These are phyloP conservation scores for Hyphopichia fennica DNA, from an alignment of 1,139 yeast genomes.

Conservation along the genomic window DNA sequence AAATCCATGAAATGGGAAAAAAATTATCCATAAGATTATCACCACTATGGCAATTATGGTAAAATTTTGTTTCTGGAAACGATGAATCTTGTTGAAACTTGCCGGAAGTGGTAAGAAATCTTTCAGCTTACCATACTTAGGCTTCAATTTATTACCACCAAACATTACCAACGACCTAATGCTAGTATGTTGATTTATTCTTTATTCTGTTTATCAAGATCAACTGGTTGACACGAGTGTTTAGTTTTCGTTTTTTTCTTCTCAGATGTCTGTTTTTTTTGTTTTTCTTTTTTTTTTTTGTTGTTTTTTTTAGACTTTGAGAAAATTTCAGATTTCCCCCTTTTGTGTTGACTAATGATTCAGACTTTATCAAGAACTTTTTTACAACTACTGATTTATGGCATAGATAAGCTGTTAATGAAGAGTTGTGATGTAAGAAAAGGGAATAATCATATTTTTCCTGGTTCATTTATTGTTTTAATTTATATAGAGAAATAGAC, in stretches of 20 bases:
- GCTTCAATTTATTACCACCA: slow-evolving; percentile 21
- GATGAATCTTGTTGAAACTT: slow-evolving; percentile 21
- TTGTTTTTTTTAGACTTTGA: neutral
- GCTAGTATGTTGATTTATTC: neutral
- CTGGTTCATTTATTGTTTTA: neutral
- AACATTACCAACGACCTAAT: slow-evolving; percentile 7
- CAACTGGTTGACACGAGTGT: neutral
- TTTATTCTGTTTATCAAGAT: neutral
- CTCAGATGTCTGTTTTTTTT: neutral
- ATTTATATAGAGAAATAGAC: neutral
- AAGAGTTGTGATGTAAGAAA: no score
- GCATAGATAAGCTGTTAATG: no score
- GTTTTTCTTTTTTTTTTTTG: neutral
- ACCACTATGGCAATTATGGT: slow-evolving; percentile 16
- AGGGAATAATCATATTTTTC: no score
- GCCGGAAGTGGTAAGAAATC: slow-evolving; percentile 37
- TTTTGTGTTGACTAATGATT: no score
- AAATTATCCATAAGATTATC: slow-evolving; percentile 22
- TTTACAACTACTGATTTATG: no score
- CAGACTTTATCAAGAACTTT: no score
- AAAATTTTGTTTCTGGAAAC: slow-evolving; percentile 16
- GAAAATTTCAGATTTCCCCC: no score
- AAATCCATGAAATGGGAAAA: slow-evolving; percentile 21
- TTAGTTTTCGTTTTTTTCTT: neutral
- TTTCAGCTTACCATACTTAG: slow-evolving; percentile 20